Evolutionary conservation across 768 basidiomycete species (phyloP).

Genomic region (Rossbeevera mucosa): DNA sequence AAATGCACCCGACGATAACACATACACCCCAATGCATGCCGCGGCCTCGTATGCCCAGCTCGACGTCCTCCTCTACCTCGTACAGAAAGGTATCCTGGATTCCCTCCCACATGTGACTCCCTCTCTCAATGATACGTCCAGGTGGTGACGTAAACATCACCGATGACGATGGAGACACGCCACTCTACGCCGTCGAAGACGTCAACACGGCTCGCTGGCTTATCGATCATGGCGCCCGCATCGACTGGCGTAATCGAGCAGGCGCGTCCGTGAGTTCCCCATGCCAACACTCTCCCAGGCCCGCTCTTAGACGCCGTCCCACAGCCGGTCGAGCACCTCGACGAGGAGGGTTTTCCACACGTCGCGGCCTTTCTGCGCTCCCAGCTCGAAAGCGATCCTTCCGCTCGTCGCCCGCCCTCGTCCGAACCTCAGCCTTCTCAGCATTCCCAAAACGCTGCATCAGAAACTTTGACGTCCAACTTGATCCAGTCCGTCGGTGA

Average conservation of each 20-base stretch:
- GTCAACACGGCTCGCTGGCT: constrained; percentile 74
- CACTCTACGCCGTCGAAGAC: constrained; percentile 85
- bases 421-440: constrained; percentile 45
- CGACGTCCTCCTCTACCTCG: constrained; percentile 70
- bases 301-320: background rate
- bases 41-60: constrained; percentile 90
- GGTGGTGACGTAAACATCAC: constrained; percentile 86
- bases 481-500: constrained; percentile 63
- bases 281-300: constrained; percentile 7
- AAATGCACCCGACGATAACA: constrained; percentile 64
- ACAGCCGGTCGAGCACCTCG: constrained; percentile 62
- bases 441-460: constrained; percentile 60
- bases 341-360: constrained; percentile 60
- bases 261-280: constrained; percentile 63
- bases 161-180: constrained; percentile 88
- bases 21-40: constrained; percentile 91
- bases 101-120: background rate
- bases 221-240: constrained; percentile 68
- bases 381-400: constrained; percentile 13
- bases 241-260: constrained; percentile 60
- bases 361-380: constrained; percentile 61
- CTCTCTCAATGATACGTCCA: constrained; percentile 19
- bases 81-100: constrained; percentile 52
- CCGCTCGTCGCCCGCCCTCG: constrained; percentile 5
- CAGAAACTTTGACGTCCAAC: constrained; percentile 64